Evolutionary conservation across 306 rosid genomes (phyloP).

Genomic region (Cucumis cinereus): DNA sequence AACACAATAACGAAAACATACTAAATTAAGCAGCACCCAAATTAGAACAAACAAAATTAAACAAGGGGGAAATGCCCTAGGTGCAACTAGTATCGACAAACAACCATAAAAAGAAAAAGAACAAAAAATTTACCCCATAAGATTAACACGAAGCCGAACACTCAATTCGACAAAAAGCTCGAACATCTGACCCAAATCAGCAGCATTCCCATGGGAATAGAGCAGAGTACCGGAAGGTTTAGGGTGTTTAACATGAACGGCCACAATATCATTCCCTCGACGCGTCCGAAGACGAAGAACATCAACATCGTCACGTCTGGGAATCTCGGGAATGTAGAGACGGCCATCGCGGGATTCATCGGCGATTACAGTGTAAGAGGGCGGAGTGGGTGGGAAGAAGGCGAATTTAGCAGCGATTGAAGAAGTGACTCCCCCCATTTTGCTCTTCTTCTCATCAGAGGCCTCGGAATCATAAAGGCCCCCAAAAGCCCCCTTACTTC

Average conservation of each 20-base stretch:
- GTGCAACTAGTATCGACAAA: background rate
- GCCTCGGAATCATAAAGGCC: slow-evolving; percentile 24
- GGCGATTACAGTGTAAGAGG: slow-evolving; percentile 50
- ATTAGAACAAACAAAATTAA: background rate
- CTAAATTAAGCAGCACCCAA: background rate
- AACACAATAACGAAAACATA: background rate
- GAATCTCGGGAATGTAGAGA: slow-evolving; percentile 54
- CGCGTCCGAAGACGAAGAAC: slow-evolving; percentile 60
- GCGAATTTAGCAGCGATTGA: slow-evolving; percentile 96
- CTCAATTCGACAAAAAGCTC: slow-evolving; percentile 86
- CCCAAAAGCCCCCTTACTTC: background rate
- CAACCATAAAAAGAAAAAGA: background rate
- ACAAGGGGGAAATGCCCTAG: background rate
- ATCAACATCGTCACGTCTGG: slow-evolving; percentile 72
- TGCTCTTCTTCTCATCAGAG: slow-evolving; percentile 27
- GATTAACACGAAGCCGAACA: slow-evolving; percentile 63
- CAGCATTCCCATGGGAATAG: slow-evolving; percentile 90
- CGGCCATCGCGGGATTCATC: slow-evolving; percentile 19
- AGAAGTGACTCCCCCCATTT: slow-evolving; percentile 91
- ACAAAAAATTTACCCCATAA: slow-evolving; percentile 42
- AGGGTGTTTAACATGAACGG: slow-evolving; percentile 68
- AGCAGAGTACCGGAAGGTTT: slow-evolving; percentile 68
- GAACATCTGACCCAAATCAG: slow-evolving; percentile 92
- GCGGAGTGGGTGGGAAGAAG: slow-evolving; percentile 87
- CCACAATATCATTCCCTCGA: slow-evolving; percentile 70